These are phyloP conservation scores for Raffaelea arxii DNA, from an alignment of 2,329 filamentous ascomycete genomes.

Conservation along the genomic window DNA sequence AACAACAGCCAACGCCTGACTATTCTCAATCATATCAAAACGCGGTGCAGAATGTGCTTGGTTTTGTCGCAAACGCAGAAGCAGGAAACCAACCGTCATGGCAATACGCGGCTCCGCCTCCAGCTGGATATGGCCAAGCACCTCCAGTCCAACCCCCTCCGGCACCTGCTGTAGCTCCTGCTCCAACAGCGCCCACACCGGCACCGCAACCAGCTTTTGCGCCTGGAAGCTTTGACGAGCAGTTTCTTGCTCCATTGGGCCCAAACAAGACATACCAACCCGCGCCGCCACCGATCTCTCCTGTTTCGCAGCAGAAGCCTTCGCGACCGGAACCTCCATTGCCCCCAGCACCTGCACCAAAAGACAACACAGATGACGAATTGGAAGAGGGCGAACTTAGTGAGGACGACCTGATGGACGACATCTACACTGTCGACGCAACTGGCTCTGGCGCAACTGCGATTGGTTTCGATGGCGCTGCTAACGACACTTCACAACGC, in stretches of 20 bases:
- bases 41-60: no score
- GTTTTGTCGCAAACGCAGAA: no score
- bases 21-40: no score
- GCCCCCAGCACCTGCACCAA: not conserved
- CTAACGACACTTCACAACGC: not conserved
- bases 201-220: no score
- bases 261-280: not conserved
- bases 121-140: no score
- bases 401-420: constrained; percentile 55
- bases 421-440: constrained; percentile 34
- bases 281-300: constrained; percentile 2
- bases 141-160: not conserved
- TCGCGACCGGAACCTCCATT: not conserved
- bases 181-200: no score
- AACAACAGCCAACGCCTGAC: not conserved
- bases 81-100: no score
- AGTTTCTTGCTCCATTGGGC: no score
- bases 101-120: no score
- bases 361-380: constrained; percentile 6
- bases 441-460: not conserved
- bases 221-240: no score
- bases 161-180: not conserved
- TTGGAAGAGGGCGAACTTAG: constrained; percentile 69
- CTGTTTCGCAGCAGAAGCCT: not conserved
- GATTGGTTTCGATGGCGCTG: constrained; percentile 16